Base-by-base conservation (phyloP, 768 basidiomycete genomes). In the Russula sp. region DNA sequence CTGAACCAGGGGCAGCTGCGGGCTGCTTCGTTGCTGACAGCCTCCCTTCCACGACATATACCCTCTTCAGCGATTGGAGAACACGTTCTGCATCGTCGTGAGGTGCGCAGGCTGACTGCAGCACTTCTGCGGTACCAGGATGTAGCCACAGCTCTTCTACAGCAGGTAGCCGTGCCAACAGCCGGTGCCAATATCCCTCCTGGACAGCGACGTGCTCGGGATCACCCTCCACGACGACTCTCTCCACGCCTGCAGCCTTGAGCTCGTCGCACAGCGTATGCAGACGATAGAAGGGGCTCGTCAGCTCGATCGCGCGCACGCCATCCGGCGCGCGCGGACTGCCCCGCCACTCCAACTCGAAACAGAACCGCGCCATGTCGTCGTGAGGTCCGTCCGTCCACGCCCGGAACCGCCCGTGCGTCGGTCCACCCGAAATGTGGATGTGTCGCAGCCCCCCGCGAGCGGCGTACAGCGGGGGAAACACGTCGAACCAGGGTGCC, bases 291-390 rank as follows among this genome's bases (percentile, higher is more conserved):
- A 63, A 58, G 5, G 56, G 56, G 37, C 62, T 63, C 27, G 44
- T 52, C 16, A 58, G 7, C 27, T 53, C 62, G 44, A 53, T 52
- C 8, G 56, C 47, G 13, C 50, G 62, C 32, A 63, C 50, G 4
- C 42, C 42, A 20, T 37, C 42, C 11, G 42, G 51, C 18, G 55
- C 42, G 0, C 34, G 55, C 35, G 56, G 56, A 34, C 50, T 34
- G 18, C 51, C 56, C 6, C 32, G 34, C 62, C 62, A 63, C n/a
- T 52, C 50, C 45, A 58, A 32, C 62, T 63, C 62, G 57, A 63
- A 63, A 45, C 56, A 63, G 62, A 63, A 63, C 6, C 57, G 57
- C 9, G 62, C 62, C 42, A 39, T n/a, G 5, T 58, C 57, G 44
- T 52, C 35, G 8, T 54, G 39, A 27, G 2, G 34, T 6, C 40